Evolutionary conservation across 208 protist genomes (phyloP).

Genomic region (Herpetomonas tarakana): DNA sequence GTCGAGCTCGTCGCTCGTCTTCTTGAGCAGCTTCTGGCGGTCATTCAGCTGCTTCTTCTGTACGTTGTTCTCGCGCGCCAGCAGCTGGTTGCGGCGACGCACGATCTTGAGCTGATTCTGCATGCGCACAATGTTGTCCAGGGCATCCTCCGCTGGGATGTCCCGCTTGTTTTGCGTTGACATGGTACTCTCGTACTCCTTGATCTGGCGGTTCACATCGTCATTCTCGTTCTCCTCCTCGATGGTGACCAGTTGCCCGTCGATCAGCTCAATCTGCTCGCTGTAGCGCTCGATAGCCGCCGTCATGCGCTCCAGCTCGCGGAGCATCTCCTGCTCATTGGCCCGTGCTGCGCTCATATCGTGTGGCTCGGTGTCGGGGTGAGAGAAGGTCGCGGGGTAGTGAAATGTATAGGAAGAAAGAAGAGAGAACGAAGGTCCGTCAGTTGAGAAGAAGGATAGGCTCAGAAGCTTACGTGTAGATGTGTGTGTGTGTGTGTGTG

Average conservation of each 20-base stretch:
- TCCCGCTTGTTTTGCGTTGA: constrained; percentile 26
- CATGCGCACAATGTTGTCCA: constrained; percentile 78
- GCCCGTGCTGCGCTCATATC: constrained; percentile 1
- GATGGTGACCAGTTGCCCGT: constrained; percentile 35
- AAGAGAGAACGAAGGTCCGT: too few species aligned
- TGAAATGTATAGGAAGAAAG: too few species aligned
- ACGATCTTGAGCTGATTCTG: constrained; percentile 88
- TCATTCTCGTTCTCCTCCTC: constrained; percentile 74
- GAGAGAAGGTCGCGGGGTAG: too few species aligned
- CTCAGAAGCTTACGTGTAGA: too few species aligned
- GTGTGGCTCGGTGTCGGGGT: not conserved
- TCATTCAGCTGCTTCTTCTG: constrained; percentile 61
- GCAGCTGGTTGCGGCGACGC: constrained; percentile 69
- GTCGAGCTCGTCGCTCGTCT: constrained; percentile 36
- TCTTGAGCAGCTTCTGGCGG: constrained; percentile 49
- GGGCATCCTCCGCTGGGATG: constrained; percentile 80
- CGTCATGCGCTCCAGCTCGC: constrained; percentile 64
- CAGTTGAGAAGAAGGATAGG: too few species aligned
- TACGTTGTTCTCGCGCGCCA: constrained; percentile 64
- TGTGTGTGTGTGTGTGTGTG: too few species aligned
- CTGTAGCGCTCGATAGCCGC: constrained; percentile 51
- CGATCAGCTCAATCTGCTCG: constrained; percentile 45
- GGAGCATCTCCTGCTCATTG: constrained; percentile 8
- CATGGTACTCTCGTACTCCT: constrained; percentile 46
- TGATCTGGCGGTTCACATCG: constrained; percentile 58